A percentile compares a stretch with the other conserved stretches of the same genome.
These are phyloP conservation scores for Chaetothyriales sp. DNA, from an alignment of 2,329 filamentous ascomycete species.

Conservation along the genomic window DNA sequence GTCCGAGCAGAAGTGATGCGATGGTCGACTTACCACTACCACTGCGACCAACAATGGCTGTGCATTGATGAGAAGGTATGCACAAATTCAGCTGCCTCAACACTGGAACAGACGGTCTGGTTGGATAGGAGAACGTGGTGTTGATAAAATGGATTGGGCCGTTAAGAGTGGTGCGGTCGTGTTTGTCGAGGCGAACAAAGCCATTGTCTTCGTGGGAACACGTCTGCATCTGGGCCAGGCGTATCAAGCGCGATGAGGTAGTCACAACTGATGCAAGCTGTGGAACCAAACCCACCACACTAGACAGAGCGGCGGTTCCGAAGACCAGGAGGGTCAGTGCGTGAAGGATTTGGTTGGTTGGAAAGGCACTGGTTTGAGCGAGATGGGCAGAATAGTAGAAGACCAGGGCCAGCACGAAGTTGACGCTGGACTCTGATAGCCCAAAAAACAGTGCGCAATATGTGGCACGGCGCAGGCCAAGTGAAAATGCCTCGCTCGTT, in stretches of 20 bases:
- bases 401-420: slow-evolving; percentile 60
- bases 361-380: slow-evolving; percentile 29
- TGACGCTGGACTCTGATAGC: slow-evolving; percentile 55
- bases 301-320: slow-evolving; percentile 56
- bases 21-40: slow-evolving; percentile 89
- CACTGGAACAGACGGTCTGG: slow-evolving; percentile 36
- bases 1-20: slow-evolving; percentile 54
- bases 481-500: slow-evolving; percentile 36
- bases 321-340: slow-evolving; percentile 77
- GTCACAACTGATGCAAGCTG: slow-evolving; percentile 62
- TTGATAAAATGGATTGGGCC: slow-evolving; percentile 45
- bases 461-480: slow-evolving; percentile 51
- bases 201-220: slow-evolving; percentile 45
- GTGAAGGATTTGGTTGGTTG: slow-evolving; percentile 48
- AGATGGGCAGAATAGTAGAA: slow-evolving; percentile 69
- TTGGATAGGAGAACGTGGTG: slow-evolving; percentile 59
- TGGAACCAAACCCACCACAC: slow-evolving; percentile 59
- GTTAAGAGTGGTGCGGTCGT: slow-evolving; percentile 17
- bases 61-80: slow-evolving; percentile 48
- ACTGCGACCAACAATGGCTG: slow-evolving; percentile 67
- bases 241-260: slow-evolving; percentile 57
- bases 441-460: slow-evolving; percentile 61
- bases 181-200: slow-evolving; percentile 23
- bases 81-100: slow-evolving; percentile 51
- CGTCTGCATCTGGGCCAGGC: slow-evolving; percentile 43